These are phyloP conservation scores for Cyclotella kingstonii DNA, from an alignment of 108 stramenopile species.

Conservation along the genomic window DNA sequence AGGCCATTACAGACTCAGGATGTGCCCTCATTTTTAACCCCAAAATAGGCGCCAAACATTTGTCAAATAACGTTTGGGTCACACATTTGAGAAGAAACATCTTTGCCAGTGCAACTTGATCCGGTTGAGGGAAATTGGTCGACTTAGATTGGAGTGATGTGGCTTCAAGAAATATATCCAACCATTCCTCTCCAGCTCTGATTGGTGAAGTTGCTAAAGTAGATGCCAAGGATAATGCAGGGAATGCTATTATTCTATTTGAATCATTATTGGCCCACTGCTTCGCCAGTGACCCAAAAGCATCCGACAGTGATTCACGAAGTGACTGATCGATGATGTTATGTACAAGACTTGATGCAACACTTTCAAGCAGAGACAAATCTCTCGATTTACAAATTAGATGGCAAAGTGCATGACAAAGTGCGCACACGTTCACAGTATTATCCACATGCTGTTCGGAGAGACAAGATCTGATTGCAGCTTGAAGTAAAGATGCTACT, in stretches of 20 bases:
- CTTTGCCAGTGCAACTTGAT: slow-evolving; percentile 5
- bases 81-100: slow-evolving; percentile 1
- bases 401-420: slow-evolving; percentile 22
- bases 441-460: neutral
- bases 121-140: slow-evolving; percentile 11
- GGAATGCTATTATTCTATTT: neutral
- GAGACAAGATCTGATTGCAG: neutral
- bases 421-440: slow-evolving; percentile 1
- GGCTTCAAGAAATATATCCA: slow-evolving; percentile 4
- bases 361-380: neutral
- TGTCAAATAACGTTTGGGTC: slow-evolving; percentile 15
- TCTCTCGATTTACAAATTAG: slow-evolving; percentile 3
- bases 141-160: neutral
- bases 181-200: neutral
- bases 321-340: too few relatives aligned
- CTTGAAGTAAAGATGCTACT: neutral
- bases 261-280: slow-evolving; percentile 1
- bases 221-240: slow-evolving; percentile 25
- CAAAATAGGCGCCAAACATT: slow-evolving; percentile 15
- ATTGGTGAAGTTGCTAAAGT: neutral
- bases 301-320: slow-evolving; percentile 1
- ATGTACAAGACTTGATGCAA: neutral
- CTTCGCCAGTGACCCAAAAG: slow-evolving; percentile 2
- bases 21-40: slow-evolving; percentile 33
- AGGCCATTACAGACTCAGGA: slow-evolving; percentile 28